Base-by-base conservation (phyloP, 805 yeast species). In the Wickerhamomyces canadensis region DNA sequence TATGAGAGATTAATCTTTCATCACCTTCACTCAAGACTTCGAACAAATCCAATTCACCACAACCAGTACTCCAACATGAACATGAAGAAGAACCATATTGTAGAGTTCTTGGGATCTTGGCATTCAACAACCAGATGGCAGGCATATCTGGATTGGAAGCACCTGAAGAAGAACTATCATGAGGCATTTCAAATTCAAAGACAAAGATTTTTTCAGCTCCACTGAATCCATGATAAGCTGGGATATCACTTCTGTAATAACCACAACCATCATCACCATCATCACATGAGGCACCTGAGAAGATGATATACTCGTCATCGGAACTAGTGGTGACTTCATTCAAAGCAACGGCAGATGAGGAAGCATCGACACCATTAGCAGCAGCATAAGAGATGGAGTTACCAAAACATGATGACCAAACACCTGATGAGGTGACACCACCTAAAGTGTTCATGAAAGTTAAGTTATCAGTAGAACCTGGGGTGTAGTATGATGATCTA, bases 11-110 rank as follows among this genome's bases (percentile, higher is more conserved):
- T 62, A 89, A 68, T 61, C 80, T 78, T 59, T 70, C 67, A 45
- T 85, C 78, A 49, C 96, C 96, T 25, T 83, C 49, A 44, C 78
- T 67, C 51, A 93, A 74, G 51, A 91, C 73, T 75, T 93, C 98
- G 56, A 91, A 93, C 55, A 88, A 71, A 67, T 93, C 98, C 55
- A 93, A 72, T 72, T 93, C 98, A 70, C 98, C 98, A 69, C 98
- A 93, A 44, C 98, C 98, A 38, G 95, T 74, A 37, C 75, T 54
- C 98, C 98, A 93, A 76, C 98, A 93, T 26, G 97, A 87, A 72
- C 98, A 93, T 16, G 74, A 60, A 19, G 80, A 60, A 43, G 69
- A 68, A 62, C 97, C 97, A 67, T 93, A 93, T 69, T 93, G 98
- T 56, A 80, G 67, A 50, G 97, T 89, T 74, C 98, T 86, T 67